These are phyloP conservation scores for Craterostigma plantagineum DNA, from an alignment of 257 asterid genomes.

Conservation along the genomic window DNA sequence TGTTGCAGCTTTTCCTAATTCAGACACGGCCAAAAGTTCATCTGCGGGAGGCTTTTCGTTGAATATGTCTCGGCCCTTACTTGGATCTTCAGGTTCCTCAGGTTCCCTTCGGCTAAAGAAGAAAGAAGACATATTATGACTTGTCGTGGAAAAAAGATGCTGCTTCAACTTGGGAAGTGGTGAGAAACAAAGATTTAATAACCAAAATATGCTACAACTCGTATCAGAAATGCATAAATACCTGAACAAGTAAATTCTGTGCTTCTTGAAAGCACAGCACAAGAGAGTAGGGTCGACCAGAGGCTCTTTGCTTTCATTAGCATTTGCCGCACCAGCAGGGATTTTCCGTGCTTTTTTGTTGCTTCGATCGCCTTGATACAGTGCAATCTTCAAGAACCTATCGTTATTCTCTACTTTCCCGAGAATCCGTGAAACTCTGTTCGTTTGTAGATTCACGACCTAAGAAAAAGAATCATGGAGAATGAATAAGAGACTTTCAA, in stretches of 20 bases:
- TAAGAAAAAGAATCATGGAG: conserved; percentile 11
- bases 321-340: conserved; percentile 87
- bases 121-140: too few species aligned
- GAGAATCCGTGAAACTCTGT: conserved; percentile 75
- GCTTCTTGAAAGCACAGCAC: conserved; percentile 98
- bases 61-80: conserved; percentile 92
- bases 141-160: not conserved
- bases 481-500: not conserved
- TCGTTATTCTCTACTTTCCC: conserved; percentile 98
- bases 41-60: conserved; percentile 97
- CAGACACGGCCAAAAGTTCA: conserved; percentile 87
- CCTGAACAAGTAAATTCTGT: conserved; percentile 93
- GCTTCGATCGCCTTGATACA: conserved; percentile 91
- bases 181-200: not conserved
- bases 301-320: conserved; percentile 82
- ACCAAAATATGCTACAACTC: too few species aligned
- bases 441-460: conserved; percentile 87
- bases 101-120: conserved; percentile 80
- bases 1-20: conserved; percentile 70
- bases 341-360: conserved; percentile 77
- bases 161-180: not conserved
- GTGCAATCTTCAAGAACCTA: conserved; percentile 79
- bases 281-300: conserved; percentile 81
- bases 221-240: conserved; percentile 10
- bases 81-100: conserved; percentile 97